Evolutionary conservation across 768 basidiomycete genomes (phyloP), one percentile per base, ranked within the genome.

Genomic region (Boletus rufocinnamomeus): DNA sequence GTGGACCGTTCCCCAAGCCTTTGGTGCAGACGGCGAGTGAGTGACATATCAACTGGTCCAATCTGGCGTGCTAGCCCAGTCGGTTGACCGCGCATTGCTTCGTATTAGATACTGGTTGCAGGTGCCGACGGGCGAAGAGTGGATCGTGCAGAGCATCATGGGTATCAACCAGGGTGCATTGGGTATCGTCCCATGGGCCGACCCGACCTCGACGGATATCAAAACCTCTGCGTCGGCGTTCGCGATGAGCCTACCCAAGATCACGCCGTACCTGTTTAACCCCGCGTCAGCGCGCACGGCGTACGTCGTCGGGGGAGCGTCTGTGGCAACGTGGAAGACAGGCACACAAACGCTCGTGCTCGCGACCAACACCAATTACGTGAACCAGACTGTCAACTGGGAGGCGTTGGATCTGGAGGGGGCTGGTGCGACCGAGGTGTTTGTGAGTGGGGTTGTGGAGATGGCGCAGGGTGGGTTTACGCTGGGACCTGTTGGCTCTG

Each of bases 1-100:
- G 0, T 92, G 90, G 91, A 84, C 85, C 2, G 90, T 92, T 1
- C 88, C 89, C 0, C 91, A 93, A 71, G 89, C 81, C 0, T 93
- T 93, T 66, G 88, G 88, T 28, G 67, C 28, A 4, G 65, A 16
- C 7, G 17, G 38, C 53, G 49, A 60, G 63, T 68, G 61, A 71
- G 75, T 78, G 1, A 17, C 13, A 6, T 55, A 6, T n/a, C n/a
- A 13, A 2, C 13, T 19, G 16, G 35, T 10, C 25, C 6, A 27
- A 14, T 3, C 14, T 2, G 41, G 40, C 37, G 16, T 21, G 17
- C 6, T 16, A 27, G 34, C 28, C 5, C 21, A 25, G 23, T 28
- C 2, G 17, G 4, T 46, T 52, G n/a, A 61, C 40, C 8, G 6
- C 28, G 9, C 1, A 3, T 19, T 5, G 8, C 25, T 7, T 19